Evolutionary conservation across 2,329 filamentous ascomycete species (phyloP).

Genomic region (Diaporthe longicolla): DNA sequence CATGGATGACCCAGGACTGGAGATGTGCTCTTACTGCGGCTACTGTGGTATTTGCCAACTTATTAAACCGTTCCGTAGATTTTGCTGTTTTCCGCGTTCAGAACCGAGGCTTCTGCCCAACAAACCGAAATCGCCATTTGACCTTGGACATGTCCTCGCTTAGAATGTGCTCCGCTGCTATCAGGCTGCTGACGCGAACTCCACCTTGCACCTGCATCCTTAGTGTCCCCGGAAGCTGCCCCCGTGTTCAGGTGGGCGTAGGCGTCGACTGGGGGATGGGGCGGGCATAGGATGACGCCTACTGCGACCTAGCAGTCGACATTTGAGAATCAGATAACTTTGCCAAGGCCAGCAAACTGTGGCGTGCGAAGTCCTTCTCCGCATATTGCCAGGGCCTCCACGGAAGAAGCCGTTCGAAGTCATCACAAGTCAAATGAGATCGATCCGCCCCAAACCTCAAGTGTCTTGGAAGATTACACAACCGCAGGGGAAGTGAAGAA

Average conservation of each 20-base stretch:
- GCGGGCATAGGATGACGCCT: neutral
- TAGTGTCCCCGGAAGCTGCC: neutral
- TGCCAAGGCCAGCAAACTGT: neutral
- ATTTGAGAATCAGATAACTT: neutral
- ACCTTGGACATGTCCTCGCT: too few species aligned
- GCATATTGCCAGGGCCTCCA: neutral
- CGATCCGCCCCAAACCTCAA: slow-evolving; percentile 7
- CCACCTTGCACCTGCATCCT: neutral
- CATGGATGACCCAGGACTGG: slow-evolving; percentile 8
- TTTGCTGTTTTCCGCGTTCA: neutral
- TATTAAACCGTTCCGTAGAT: neutral
- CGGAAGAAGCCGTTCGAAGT: neutral
- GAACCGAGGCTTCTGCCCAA: neutral
- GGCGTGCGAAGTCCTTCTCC: neutral
- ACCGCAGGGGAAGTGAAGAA: neutral
- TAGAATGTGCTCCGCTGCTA: too few species aligned
- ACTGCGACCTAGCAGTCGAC: neutral
- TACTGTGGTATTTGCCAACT: neutral
- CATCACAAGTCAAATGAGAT: neutral
- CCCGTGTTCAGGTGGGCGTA: neutral
- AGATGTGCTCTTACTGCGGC: neutral
- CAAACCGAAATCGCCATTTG: neutral
- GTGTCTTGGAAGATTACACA: neutral
- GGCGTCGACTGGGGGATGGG: neutral
- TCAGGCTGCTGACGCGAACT: neutral